Conservation (phyloP, 768 basidiomycete genomes). For the Russula lepida region DNA sequence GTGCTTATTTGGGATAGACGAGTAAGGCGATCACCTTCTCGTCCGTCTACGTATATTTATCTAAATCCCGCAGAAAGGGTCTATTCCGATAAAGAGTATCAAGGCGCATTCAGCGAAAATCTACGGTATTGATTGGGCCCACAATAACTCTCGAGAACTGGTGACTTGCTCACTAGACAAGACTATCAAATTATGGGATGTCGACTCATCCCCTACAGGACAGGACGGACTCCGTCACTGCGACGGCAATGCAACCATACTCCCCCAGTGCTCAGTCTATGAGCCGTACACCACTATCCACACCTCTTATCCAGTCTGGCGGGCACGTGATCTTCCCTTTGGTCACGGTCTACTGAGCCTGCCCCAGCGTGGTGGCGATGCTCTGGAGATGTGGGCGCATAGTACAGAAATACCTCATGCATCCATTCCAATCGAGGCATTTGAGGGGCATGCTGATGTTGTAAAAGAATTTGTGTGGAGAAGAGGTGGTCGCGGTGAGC, state of each 20-base stretch:
- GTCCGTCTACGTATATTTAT: not conserved
- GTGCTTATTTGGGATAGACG: constrained; percentile 93
- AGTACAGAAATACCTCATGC: constrained; percentile 25
- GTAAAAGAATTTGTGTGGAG: constrained; percentile 99
- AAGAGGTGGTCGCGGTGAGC: constrained; percentile 47
- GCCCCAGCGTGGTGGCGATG: constrained; percentile 80
- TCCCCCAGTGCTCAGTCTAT: constrained; percentile 14
- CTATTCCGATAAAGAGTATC: constrained; percentile 66
- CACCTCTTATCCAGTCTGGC: constrained; percentile 89
- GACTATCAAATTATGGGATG: constrained; percentile 84
- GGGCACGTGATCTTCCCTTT: constrained; percentile 88
- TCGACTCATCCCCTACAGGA: constrained; percentile 28
- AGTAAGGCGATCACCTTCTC: constrained; percentile 36
- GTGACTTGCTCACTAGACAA: constrained; percentile 94
- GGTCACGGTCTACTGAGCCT: constrained; percentile 81
- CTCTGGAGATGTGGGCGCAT: constrained; percentile 73
- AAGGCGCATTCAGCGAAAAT: constrained; percentile 85
- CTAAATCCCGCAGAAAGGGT: constrained; percentile 60
- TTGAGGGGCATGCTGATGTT: constrained; percentile 85
- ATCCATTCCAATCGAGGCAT: constrained; percentile 54
- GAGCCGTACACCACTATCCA: constrained; percentile 47
- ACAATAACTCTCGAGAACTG: constrained; percentile 61
- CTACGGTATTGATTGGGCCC: constrained; percentile 97
- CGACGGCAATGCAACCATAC: constrained; percentile 11
- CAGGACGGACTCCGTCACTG: constrained; percentile 3